Evolutionary conservation across 495 filamentous ascomycete genomes (phyloP).

Genomic region (Penicillium tannophilum): DNA sequence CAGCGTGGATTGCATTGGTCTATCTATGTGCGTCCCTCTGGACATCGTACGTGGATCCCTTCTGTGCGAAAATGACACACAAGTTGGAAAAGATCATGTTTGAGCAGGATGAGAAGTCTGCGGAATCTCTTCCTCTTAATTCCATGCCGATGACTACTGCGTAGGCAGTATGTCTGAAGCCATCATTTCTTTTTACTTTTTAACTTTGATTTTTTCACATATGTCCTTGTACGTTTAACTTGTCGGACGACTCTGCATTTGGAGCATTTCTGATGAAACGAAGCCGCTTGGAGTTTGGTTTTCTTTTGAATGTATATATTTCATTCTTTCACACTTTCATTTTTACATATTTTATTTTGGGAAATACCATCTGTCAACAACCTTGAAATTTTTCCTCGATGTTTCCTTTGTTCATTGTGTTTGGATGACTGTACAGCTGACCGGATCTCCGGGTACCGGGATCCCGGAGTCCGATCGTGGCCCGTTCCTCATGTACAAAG

Average conservation of each 20-base stretch:
- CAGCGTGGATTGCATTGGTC: constrained; percentile 58
- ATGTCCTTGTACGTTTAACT: neutral
- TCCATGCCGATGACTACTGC: constrained; percentile 31
- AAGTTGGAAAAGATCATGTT: constrained; percentile 58
- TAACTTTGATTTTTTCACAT: neutral
- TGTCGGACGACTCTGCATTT: constrained; percentile 7
- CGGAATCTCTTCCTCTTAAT: constrained; percentile 39
- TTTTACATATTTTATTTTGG: constrained; percentile 3
- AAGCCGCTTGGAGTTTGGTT: constrained; percentile 10
- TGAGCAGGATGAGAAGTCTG: constrained; percentile 52
- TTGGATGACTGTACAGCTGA: no score
- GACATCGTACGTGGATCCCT: constrained; percentile 66
- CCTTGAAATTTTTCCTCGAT: neutral
- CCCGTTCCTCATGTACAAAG: neutral
- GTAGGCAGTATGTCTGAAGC: neutral
- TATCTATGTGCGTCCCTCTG: constrained; percentile 60
- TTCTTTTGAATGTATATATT: constrained; percentile 9
- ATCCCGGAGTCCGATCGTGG: neutral
- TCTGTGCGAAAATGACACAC: constrained; percentile 64
- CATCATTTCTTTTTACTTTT: neutral
- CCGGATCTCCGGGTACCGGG: neutral
- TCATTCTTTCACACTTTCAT: neutral
- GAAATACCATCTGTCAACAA: neutral
- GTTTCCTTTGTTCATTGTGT: neutral
- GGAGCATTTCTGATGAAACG: constrained; percentile 9